Conservation (phyloP, 345 rosid species). For the Erodium maritimum region DNA sequence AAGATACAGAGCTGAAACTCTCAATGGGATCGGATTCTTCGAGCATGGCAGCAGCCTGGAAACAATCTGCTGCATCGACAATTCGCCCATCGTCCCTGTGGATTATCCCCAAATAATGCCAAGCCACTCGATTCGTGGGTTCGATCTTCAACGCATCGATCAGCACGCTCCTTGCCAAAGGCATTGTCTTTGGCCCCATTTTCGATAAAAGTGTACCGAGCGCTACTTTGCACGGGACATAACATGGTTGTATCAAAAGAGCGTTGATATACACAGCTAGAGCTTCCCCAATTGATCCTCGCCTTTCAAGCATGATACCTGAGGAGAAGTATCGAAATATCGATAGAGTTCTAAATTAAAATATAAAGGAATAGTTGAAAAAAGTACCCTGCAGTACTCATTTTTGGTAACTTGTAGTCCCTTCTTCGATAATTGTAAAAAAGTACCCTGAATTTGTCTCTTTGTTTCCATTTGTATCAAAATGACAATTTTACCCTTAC, state of each 20-base stretch:
- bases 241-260: conserved; percentile 42
- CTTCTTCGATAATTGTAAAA: too few relatives aligned
- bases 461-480: too few relatives aligned
- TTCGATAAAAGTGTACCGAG: conserved; percentile 46
- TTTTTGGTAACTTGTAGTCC: too few relatives aligned
- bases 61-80: conserved; percentile 81
- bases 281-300: conserved; percentile 49
- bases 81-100: conserved; percentile 70
- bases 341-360: neutral
- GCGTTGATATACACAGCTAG: conserved; percentile 42
- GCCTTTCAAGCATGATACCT: conserved; percentile 68
- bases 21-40: conserved; percentile 88
- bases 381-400: too few relatives aligned
- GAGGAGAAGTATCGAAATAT: conserved; percentile 1
- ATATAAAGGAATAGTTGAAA: too few relatives aligned
- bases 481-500: too few relatives aligned
- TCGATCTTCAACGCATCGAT: conserved; percentile 84
- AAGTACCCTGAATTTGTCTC: too few relatives aligned
- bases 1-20: conserved; percentile 58
- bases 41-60: conserved; percentile 93
- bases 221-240: conserved; percentile 56
- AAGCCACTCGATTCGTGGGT: conserved; percentile 76
- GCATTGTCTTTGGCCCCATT: conserved; percentile 41
- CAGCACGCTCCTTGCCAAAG: conserved; percentile 76
- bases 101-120: conserved; percentile 77